Evolutionary conservation across 2,329 filamentous ascomycete species (phyloP).

Genomic region (Didymella segeticola): DNA sequence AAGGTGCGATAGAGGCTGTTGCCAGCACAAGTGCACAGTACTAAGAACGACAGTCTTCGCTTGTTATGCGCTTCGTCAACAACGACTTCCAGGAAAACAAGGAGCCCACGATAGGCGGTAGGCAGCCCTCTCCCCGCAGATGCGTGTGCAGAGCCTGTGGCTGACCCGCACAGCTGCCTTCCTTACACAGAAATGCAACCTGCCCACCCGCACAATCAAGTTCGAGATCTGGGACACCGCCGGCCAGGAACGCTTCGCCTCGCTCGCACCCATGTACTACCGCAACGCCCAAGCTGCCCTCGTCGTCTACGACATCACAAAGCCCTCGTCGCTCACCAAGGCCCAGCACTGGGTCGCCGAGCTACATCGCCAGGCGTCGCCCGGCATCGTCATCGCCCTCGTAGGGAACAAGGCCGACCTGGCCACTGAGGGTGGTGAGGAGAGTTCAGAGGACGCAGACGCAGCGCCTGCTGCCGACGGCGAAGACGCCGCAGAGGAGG

Average conservation of each 20-base stretch:
- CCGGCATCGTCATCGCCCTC: slow-evolving; percentile 94
- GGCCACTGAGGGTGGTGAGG: slow-evolving; percentile 56
- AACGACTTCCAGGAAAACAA: slow-evolving; percentile 99
- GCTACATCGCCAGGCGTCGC: slow-evolving; percentile 92
- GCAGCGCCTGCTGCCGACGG: slow-evolving; percentile 57
- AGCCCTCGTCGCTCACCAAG: slow-evolving; percentile 92
- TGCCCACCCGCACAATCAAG: slow-evolving; percentile 79
- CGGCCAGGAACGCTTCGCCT: slow-evolving; percentile 96
- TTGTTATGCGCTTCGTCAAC: slow-evolving; percentile 98
- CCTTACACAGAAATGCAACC: slow-evolving; percentile 97
- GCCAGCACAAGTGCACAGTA: background rate
- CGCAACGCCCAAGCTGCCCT: slow-evolving; percentile 97
- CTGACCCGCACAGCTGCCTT: slow-evolving; percentile 74
- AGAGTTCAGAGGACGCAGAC: slow-evolving; percentile 58
- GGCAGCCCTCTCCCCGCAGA: slow-evolving; percentile 37
- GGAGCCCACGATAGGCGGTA: slow-evolving; percentile 98
- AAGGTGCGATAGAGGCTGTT: slow-evolving; percentile 69
- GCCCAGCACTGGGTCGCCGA: slow-evolving; percentile 99
- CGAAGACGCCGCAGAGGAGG: slow-evolving; percentile 62
- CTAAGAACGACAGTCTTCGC: slow-evolving; percentile 72
- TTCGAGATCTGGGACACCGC: slow-evolving; percentile 94
- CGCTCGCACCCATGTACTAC: slow-evolving; percentile 98
- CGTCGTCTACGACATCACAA: slow-evolving; percentile 98
- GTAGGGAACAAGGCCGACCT: slow-evolving; percentile 92
- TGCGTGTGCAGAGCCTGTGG: background rate